Percentiles rank a stretch among this genome's conserved stretches.
These are phyloP conservation scores for Triticum aestivum DNA, from an alignment of 176 grass and related monocot species.

Conservation along the genomic window DNA sequence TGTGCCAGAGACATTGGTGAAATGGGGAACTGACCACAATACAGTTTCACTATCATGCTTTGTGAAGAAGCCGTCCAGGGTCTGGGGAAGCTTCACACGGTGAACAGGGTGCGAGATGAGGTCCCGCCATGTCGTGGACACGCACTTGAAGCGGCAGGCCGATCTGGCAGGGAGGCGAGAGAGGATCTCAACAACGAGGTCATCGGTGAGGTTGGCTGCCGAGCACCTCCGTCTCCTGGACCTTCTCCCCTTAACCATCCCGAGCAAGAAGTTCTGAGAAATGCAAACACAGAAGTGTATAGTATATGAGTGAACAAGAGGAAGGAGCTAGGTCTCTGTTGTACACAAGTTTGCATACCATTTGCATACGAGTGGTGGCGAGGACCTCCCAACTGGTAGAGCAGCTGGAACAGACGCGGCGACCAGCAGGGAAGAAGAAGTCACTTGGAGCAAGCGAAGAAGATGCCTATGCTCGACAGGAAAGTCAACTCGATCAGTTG, in stretches of 20 bases:
- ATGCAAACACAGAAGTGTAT: not conserved
- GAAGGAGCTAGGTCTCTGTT: not conserved
- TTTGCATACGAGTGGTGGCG: not conserved
- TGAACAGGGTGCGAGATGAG: not conserved
- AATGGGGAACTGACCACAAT: not conserved
- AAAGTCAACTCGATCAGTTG: not conserved
- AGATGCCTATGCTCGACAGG: not conserved
- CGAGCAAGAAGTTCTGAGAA: not conserved
- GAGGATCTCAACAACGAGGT: not conserved
- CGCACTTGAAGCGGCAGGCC: not conserved
- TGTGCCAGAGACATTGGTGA: constrained; percentile 10
- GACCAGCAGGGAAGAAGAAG: not conserved
- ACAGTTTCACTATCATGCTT: not conserved
- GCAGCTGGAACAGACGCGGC: not conserved
- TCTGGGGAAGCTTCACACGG: not conserved
- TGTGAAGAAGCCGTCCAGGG: not conserved
- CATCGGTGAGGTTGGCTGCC: not conserved
- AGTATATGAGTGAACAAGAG: too few species aligned
- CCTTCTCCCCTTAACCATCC: not conserved
- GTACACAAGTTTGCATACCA: not conserved
- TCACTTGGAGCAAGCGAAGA: not conserved
- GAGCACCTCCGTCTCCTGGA: not conserved
- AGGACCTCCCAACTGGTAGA: not conserved
- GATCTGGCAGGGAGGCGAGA: not conserved
- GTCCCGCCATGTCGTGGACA: not conserved